Conservation (phyloP, 2,329 filamentous ascomycete genomes). For the Aspergillus pseudoglaucus region DNA sequence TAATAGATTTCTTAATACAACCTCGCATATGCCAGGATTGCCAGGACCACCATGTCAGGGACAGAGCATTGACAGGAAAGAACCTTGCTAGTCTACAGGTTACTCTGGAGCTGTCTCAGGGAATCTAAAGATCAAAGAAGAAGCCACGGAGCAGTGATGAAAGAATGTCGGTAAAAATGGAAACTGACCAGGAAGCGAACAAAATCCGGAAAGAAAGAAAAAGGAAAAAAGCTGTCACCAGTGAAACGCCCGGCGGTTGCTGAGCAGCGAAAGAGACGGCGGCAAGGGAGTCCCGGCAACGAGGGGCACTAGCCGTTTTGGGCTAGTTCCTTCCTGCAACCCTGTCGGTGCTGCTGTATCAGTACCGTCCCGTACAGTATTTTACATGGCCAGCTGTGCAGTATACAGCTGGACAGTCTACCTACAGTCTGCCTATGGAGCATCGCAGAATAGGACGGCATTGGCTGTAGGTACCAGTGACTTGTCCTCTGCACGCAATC, state of each 20-base stretch:
- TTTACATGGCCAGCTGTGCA: slow-evolving; percentile 1
- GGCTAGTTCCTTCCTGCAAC: slow-evolving; percentile 4
- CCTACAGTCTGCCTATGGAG: background rate
- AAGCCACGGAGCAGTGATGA: background rate
- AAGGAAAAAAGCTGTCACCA: background rate
- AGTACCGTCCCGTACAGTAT: slow-evolving; percentile 10
- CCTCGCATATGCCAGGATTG: too few species aligned
- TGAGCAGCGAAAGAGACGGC: slow-evolving; percentile 20
- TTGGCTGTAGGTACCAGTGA: slow-evolving; percentile 2
- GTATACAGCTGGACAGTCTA: background rate
- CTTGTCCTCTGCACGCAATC: too few species aligned
- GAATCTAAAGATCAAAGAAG: background rate
- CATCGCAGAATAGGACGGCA: background rate
- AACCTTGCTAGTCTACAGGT: too few species aligned
- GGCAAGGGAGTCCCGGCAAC: slow-evolving; percentile 37
- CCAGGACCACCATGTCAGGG: too few species aligned
- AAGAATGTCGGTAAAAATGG: background rate
- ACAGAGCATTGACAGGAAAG: too few species aligned
- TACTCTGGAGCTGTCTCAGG: too few species aligned
- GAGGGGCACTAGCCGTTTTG: slow-evolving; percentile 5
- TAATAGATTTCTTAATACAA: too few species aligned
- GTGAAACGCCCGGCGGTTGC: background rate
- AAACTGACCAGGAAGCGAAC: background rate
- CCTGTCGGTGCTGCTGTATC: slow-evolving; percentile 4
- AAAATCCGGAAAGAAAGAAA: background rate